These are phyloP conservation scores for Lentinula novae-zelandiae DNA, from an alignment of 1,284 basidiomycete genomes.

Conservation along the genomic window DNA sequence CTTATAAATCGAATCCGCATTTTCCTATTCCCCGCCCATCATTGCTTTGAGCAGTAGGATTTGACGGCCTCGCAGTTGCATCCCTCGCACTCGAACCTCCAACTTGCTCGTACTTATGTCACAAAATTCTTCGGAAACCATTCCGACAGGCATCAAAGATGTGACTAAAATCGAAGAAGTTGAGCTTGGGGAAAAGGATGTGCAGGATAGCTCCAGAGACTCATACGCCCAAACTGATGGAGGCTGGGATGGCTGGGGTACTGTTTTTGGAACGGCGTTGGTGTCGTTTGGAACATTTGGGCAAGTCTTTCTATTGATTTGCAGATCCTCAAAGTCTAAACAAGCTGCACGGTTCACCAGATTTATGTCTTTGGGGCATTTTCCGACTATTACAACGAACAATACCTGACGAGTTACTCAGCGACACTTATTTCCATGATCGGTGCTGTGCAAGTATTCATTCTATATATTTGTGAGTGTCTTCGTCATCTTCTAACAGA, in stretches of 20 bases:
- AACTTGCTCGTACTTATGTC: not conserved
- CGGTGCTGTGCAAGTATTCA: constrained; percentile 25
- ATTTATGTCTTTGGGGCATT: constrained; percentile 24
- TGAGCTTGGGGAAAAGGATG: not conserved
- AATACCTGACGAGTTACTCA: constrained; percentile 24
- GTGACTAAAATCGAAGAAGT: not conserved
- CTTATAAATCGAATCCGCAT: no score
- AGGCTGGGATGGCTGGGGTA: constrained; percentile 23
- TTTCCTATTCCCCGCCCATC: no score
- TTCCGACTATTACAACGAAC: constrained; percentile 23
- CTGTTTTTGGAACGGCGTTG: constrained; percentile 20
- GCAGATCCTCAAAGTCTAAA: not conserved
- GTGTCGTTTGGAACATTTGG: constrained; percentile 24
- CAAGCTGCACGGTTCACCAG: constrained; percentile 10
- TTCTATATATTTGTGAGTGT: constrained; percentile 23
- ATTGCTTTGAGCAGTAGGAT: no score
- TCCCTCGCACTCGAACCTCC: not conserved
- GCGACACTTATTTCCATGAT: constrained; percentile 26
- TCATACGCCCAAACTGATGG: constrained; percentile 19
- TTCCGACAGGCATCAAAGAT: not conserved
- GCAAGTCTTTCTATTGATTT: constrained; percentile 11
- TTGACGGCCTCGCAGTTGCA: not conserved
- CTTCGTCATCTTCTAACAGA: not conserved
- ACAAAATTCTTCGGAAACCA: not conserved
- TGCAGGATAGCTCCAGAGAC: not conserved